These are phyloP conservation scores for Picea sitchensis DNA, from an alignment of 75 land plant species.

Conservation along the genomic window DNA sequence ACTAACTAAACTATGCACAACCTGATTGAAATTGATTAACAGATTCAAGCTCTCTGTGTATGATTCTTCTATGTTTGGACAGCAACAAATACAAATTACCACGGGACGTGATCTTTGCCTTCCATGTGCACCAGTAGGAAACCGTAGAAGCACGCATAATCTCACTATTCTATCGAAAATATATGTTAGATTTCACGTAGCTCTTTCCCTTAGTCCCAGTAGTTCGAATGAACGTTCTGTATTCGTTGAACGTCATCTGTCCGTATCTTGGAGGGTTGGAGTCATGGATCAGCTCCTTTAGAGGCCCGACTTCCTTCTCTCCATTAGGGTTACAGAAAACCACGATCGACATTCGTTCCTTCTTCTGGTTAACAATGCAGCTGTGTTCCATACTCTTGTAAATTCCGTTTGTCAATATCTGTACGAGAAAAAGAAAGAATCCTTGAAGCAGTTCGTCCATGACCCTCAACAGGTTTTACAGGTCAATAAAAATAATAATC, in stretches of 20 bases:
- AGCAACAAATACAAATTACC: no score
- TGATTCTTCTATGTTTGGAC: no score
- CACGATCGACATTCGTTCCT: constrained; percentile 22
- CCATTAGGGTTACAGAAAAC: constrained; percentile 18
- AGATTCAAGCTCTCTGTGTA: no score
- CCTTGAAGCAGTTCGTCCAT: no score
- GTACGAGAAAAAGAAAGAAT: neutral
- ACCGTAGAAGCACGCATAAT: no score
- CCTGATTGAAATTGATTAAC: no score
- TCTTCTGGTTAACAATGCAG: constrained; percentile 22
- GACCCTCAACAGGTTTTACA: no score
- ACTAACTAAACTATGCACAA: no score
- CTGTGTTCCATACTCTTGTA: constrained; percentile 35
- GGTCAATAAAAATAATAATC: no score
- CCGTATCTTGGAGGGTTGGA: constrained; percentile 1
- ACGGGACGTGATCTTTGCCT: no score
- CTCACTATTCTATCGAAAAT: no score
- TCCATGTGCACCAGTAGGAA: no score
- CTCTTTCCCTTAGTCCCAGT: constrained; percentile 8
- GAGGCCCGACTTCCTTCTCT: constrained; percentile 11
- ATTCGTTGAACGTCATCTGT: constrained; percentile 24
- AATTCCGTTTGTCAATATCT: constrained; percentile 29
- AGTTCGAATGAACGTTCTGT: constrained; percentile 7
- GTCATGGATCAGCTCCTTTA: constrained; percentile 14
- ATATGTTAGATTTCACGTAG: neutral